Evolutionary conservation across 345 rosid species (phyloP).

Genomic region (Bruguiera gymnorhiza): DNA sequence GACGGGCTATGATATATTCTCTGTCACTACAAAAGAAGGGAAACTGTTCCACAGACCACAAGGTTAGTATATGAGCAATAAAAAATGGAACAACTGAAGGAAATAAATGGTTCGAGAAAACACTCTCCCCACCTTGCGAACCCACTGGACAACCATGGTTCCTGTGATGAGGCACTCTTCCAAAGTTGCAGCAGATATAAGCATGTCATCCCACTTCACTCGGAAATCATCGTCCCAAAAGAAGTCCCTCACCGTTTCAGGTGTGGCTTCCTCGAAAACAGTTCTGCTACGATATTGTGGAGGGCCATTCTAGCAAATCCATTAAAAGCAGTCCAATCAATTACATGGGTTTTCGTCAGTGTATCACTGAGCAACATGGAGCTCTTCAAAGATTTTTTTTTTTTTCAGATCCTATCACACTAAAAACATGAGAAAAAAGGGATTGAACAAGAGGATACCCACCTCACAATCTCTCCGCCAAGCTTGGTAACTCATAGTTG

Average conservation of each 20-base stretch:
- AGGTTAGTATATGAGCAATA: constrained; percentile 5
- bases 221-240: constrained; percentile 75
- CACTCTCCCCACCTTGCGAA: constrained; percentile 49
- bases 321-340: constrained; percentile 25
- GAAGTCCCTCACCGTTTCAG: constrained; percentile 68
- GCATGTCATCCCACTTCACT: constrained; percentile 81
- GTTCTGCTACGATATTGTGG: constrained; percentile 65
- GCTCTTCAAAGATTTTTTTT: background rate
- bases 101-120: background rate
- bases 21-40: constrained; percentile 84
- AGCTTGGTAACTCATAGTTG: constrained; percentile 72
- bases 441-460: constrained; percentile 11
- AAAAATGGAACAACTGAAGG: background rate
- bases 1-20: constrained; percentile 78
- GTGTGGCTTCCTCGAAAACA: constrained; percentile 62
- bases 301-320: constrained; percentile 55
- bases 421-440: background rate
- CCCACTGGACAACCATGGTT: constrained; percentile 82
- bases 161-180: constrained; percentile 62
- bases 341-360: constrained; percentile 1
- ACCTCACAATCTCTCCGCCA: constrained; percentile 93
- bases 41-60: constrained; percentile 43
- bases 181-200: constrained; percentile 42
- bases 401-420: background rate
- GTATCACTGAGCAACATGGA: constrained; percentile 5